These are phyloP conservation scores for Penicillium decumbens DNA, from an alignment of 2,329 filamentous ascomycete species.

Conservation along the genomic window DNA sequence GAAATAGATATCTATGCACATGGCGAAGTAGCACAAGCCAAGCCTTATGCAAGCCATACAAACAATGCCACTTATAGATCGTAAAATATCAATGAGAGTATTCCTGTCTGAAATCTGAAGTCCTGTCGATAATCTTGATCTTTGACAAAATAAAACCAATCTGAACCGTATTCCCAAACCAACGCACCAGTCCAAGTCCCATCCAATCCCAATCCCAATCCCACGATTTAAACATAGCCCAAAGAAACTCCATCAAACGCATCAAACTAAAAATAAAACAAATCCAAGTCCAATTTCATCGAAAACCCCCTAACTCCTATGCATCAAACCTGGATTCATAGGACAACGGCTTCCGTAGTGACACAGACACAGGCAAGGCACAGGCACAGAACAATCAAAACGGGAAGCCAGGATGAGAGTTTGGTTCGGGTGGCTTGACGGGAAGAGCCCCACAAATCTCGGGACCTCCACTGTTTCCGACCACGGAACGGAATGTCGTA, in stretches of 20 bases:
- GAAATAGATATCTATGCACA: background rate
- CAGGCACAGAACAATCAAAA: background rate
- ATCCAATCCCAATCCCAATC: background rate
- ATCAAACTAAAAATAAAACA: background rate
- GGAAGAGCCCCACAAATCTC: slow-evolving; percentile 5
- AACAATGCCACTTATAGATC: no score
- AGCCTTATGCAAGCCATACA: background rate
- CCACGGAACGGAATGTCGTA: background rate
- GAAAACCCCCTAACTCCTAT: background rate
- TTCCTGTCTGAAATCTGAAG: background rate
- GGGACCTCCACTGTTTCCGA: slow-evolving; percentile 7
- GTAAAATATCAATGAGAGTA: background rate
- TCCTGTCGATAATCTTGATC: slow-evolving; percentile 14
- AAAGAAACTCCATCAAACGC: slow-evolving; percentile 6
- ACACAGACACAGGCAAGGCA: slow-evolving; percentile 1
- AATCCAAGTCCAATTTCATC: background rate
- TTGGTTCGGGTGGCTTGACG: slow-evolving; percentile 11
- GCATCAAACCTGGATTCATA: background rate
- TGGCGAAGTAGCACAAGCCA: background rate
- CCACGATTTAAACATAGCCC: background rate
- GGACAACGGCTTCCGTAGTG: slow-evolving; percentile 5
- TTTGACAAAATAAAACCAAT: slow-evolving; percentile 6
- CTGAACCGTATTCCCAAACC: background rate
- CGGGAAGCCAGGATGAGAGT: background rate
- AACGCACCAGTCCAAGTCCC: background rate